phyloP scores from a whole-genome alignment of 2,329 filamentous ascomycete genomes.

The Aspergillus sp. region DNA sequence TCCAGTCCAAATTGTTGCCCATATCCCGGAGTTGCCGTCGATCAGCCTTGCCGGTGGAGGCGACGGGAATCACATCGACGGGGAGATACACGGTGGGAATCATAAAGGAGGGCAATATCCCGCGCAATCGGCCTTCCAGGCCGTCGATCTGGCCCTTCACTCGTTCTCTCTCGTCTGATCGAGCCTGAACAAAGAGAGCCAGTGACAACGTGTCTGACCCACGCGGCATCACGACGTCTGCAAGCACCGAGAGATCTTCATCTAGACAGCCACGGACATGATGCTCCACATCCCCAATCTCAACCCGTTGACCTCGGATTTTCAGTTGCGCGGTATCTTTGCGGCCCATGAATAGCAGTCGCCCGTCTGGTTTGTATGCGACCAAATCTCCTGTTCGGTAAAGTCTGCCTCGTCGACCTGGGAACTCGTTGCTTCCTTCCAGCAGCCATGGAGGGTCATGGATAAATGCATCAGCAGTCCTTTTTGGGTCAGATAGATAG shows the following conservation, averaged over 20 bases:
- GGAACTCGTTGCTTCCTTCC: not conserved
- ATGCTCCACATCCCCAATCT: slow-evolving; percentile 13
- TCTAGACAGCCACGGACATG: not conserved
- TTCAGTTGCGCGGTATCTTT: slow-evolving; percentile 13
- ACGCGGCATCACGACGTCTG: no score
- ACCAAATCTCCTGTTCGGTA: slow-evolving; percentile 18
- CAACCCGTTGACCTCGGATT: slow-evolving; percentile 16
- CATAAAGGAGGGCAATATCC: slow-evolving; percentile 25
- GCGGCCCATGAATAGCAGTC: slow-evolving; percentile 10
- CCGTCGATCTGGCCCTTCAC: no score
- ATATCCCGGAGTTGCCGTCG: slow-evolving; percentile 17
- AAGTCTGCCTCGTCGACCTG: not conserved
- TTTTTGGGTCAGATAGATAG: slow-evolving; percentile 26
- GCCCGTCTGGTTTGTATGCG: slow-evolving; percentile 11
- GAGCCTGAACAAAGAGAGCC: no score
- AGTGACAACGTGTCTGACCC: no score
- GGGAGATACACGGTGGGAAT: slow-evolving; percentile 35
- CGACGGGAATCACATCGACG: slow-evolving; percentile 31
- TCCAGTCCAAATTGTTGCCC: no score
- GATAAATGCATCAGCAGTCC: slow-evolving; percentile 20
- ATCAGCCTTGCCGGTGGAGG: slow-evolving; percentile 37
- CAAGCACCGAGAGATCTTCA: no score
- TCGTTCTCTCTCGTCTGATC: no score
- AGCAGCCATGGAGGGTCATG: slow-evolving; percentile 12
- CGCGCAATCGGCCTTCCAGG: not conserved